A percentile compares a stretch with the other conserved stretches of the same genome.
Conservation (phyloP, 345 rosid species). For the Mallotus nudiflorus region DNA sequence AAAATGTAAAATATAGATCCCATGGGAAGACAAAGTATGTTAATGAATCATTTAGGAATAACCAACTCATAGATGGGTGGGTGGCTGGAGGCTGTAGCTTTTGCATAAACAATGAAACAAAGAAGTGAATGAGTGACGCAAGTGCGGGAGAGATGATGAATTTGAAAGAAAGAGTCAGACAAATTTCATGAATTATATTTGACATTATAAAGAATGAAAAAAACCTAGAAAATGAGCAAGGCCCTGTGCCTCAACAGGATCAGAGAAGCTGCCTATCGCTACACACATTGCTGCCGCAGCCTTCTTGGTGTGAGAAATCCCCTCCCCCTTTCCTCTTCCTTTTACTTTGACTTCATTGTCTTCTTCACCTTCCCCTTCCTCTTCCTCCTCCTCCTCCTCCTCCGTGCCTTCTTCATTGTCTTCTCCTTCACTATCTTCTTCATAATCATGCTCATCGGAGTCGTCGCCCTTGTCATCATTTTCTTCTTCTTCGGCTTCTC, state of each 20-base stretch:
- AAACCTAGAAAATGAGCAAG: constrained; percentile 95
- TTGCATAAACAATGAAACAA: not conserved
- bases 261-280: constrained; percentile 94
- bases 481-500: constrained; percentile 14
- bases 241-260: constrained; percentile 95
- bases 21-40: too few species aligned
- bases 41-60: too few species aligned
- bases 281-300: constrained; percentile 99
- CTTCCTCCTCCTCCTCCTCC: constrained; percentile 21
- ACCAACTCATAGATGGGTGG: too few species aligned
- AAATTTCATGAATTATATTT: not conserved
- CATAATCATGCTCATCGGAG: constrained; percentile 24
- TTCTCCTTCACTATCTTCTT: constrained; percentile 21
- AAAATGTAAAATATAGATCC: not conserved
- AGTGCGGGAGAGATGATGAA: too few species aligned
- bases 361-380: constrained; percentile 22
- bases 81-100: too few species aligned
- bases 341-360: constrained; percentile 23
- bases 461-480: constrained; percentile 30
- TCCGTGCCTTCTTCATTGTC: constrained; percentile 36
- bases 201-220: constrained; percentile 2
- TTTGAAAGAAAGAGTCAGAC: too few species aligned
- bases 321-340: constrained; percentile 16
- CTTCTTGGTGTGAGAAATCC: constrained; percentile 74
- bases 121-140: not conserved